phyloP scores from a whole-genome alignment of 1,284 basidiomycete species.

The Athelia psychrophila region DNA sequence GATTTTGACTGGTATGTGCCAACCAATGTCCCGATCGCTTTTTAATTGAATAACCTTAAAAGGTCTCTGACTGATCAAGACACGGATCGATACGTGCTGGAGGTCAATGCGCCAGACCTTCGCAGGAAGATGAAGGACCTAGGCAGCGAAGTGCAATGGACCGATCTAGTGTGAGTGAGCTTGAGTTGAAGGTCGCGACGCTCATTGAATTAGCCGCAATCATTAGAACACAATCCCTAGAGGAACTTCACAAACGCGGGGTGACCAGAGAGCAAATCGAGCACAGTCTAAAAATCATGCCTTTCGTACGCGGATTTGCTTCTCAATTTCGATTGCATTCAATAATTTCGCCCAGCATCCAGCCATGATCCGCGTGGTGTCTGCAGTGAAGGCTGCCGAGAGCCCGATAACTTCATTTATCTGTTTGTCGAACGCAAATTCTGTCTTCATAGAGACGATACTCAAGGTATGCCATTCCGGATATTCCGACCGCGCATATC shows the following conservation, averaged over 20 bases:
- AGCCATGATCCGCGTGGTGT: constrained; percentile 91
- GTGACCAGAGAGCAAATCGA: constrained; percentile 76
- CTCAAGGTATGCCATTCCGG: constrained; percentile 54
- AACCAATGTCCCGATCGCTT: constrained; percentile 5
- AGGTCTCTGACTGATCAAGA: constrained; percentile 95
- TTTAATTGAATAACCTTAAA: constrained; percentile 6
- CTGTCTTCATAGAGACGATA: constrained; percentile 89
- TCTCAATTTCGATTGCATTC: neutral
- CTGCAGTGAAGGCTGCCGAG: constrained; percentile 62
- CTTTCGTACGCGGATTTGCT: constrained; percentile 68
- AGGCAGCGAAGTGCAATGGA: constrained; percentile 80
- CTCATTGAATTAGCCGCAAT: neutral
- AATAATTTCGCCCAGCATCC: constrained; percentile 72
- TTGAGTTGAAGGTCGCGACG: constrained; percentile 4
- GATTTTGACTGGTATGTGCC: constrained; percentile 94
- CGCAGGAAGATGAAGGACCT: constrained; percentile 81
- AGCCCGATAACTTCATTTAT: constrained; percentile 78
- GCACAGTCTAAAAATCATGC: constrained; percentile 75
- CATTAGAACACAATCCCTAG: constrained; percentile 69
- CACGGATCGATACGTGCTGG: constrained; percentile 95
- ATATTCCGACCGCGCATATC: neutral
- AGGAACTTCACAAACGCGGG: constrained; percentile 68
- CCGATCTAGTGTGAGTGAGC: constrained; percentile 78
- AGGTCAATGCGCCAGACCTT: constrained; percentile 85
- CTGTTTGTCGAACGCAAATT: constrained; percentile 93